A percentile compares a stretch with the other conserved stretches of the same genome.
phyloP scores from a whole-genome alignment of 2,329 filamentous ascomycete genomes.

The Cladosporium sp. region DNA sequence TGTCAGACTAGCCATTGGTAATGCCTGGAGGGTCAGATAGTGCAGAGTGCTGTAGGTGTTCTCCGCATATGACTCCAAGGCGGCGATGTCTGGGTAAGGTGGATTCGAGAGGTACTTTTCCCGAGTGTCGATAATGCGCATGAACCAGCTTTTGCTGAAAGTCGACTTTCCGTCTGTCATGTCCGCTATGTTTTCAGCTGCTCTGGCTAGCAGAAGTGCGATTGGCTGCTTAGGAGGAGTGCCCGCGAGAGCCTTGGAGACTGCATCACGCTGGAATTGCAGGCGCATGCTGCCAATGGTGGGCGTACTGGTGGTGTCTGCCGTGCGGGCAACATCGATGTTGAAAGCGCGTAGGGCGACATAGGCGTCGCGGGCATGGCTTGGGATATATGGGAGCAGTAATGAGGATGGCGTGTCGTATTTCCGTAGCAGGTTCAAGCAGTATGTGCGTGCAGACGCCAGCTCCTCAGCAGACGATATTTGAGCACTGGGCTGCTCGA shows the following conservation, averaged over 20 bases:
- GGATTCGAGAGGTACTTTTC: constrained; percentile 82
- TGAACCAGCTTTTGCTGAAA: constrained; percentile 60
- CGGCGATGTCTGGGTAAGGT: constrained; percentile 72
- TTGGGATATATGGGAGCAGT: constrained; percentile 80
- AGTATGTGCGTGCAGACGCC: constrained; percentile 59
- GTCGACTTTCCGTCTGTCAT: constrained; percentile 51
- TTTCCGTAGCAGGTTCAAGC: constrained; percentile 64
- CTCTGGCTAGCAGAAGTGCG: constrained; percentile 76
- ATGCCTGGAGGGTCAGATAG: constrained; percentile 79
- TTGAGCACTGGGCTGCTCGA: constrained; percentile 30
- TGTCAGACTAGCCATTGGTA: constrained; percentile 79
- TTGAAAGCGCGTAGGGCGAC: constrained; percentile 90
- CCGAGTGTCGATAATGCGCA: constrained; percentile 74
- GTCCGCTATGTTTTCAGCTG: constrained; percentile 60
- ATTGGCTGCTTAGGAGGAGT: constrained; percentile 87
- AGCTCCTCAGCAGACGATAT: constrained; percentile 47
- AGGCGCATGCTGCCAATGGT: constrained; percentile 85
- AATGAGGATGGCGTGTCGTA: constrained; percentile 89
- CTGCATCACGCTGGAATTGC: constrained; percentile 90
- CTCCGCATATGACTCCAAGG: constrained; percentile 86
- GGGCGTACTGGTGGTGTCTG: constrained; percentile 86
- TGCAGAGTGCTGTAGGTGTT: constrained; percentile 92
- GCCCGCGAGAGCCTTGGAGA: constrained; percentile 75
- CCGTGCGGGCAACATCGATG: constrained; percentile 84
- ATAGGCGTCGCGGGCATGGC: constrained; percentile 75